Evolutionary conservation across 2,329 filamentous ascomycete genomes (phyloP).

Genomic region (Fusarium beomiforme): DNA sequence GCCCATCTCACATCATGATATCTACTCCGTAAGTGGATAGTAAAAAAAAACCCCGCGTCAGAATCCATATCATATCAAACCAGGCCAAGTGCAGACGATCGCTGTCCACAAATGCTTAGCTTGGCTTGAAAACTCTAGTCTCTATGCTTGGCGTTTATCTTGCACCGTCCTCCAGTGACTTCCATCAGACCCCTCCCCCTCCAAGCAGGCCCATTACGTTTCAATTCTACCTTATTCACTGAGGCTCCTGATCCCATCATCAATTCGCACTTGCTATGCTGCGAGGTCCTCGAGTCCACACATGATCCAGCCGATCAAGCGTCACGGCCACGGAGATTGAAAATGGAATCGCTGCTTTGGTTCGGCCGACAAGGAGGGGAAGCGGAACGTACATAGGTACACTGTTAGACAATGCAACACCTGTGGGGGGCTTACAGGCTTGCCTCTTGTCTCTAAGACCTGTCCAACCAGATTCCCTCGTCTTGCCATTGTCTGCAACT

Average conservation of each 20-base stretch:
- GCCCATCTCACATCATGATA: slow-evolving; percentile 33
- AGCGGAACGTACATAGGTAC: slow-evolving; percentile 28
- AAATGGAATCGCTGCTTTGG: slow-evolving; percentile 26
- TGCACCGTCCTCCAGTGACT: slow-evolving; percentile 12
- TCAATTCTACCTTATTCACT: slow-evolving; percentile 4
- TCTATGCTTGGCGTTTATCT: slow-evolving; percentile 27
- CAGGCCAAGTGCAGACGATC: slow-evolving; percentile 31
- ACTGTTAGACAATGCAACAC: slow-evolving; percentile 19
- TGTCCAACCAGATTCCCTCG: slow-evolving; percentile 27
- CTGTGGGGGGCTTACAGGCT: slow-evolving; percentile 21
- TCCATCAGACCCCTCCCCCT: slow-evolving; percentile 17
- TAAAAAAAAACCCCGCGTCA: slow-evolving; percentile 34
- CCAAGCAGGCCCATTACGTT: slow-evolving; percentile 36
- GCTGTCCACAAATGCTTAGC: slow-evolving; percentile 31
- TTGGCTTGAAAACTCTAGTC: slow-evolving; percentile 22
- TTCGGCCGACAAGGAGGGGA: slow-evolving; percentile 35
- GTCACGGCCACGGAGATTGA: slow-evolving; percentile 15
- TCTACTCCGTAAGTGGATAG: slow-evolving; percentile 28
- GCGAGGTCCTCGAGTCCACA: not conserved
- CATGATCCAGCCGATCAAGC: not conserved
- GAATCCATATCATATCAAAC: slow-evolving; percentile 24
- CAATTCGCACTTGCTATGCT: not conserved
- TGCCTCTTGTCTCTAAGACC: not conserved
- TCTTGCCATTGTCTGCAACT: slow-evolving; percentile 25
- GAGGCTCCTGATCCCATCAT: not conserved